phyloP scores from a whole-genome alignment of 768 basidiomycete species.

The Rhodotorula babjevae region DNA sequence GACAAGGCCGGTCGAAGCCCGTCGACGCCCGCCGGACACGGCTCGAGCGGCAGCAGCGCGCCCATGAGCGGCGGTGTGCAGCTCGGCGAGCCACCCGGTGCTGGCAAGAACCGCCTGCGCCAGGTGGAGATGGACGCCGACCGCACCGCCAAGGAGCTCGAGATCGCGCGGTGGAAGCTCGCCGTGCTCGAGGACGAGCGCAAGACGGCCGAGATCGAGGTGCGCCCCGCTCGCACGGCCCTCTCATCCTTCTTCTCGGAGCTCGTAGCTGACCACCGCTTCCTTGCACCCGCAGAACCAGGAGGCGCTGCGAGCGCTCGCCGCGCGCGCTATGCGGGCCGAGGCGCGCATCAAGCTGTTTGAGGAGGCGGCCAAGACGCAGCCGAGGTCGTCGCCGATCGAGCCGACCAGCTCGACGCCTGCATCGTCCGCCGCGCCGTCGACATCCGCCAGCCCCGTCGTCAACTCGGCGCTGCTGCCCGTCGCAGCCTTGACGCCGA shows the following conservation, averaged over 20 bases:
- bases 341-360: conserved; percentile 32
- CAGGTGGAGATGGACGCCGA: conserved; percentile 26
- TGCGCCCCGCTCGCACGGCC: background rate
- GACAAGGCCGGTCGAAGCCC: background rate
- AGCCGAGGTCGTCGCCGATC: background rate
- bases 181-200: conserved; percentile 28
- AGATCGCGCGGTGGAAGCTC: conserved; percentile 36
- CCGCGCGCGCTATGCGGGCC: conserved; percentile 27
- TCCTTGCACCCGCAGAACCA: conserved; percentile 9
- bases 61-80: background rate
- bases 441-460: background rate
- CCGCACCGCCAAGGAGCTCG: conserved; percentile 30
- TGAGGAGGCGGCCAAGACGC: conserved; percentile 17
- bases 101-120: conserved; percentile 9
- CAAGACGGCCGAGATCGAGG: conserved; percentile 16
- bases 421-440: conserved; percentile 4
- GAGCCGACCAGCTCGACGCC: background rate
- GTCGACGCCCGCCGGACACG: background rate
- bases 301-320: conserved; percentile 31
- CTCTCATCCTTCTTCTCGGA: background rate
- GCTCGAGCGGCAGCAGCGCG: background rate
- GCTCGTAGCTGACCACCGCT: background rate
- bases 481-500: background rate
- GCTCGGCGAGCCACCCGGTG: background rate
- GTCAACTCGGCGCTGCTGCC: background rate